phyloP scores from a whole-genome alignment of 257 asterid species.

The Buddleja alternifolia region DNA sequence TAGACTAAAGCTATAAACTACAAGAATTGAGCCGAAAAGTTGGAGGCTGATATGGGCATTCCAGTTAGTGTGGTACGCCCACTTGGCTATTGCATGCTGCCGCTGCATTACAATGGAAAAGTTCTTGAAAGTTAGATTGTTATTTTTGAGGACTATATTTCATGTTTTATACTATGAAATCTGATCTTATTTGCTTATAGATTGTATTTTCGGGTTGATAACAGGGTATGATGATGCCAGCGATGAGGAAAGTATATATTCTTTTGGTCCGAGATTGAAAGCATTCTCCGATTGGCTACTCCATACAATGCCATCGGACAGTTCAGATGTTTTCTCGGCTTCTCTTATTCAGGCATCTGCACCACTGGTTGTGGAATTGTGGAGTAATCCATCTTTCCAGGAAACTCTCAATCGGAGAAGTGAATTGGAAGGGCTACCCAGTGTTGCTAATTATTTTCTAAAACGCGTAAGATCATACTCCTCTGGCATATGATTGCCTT shows the following conservation, averaged over 20 bases:
- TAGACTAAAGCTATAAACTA: too few species aligned
- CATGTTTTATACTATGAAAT: too few species aligned
- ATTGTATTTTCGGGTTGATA: slow-evolving; percentile 30
- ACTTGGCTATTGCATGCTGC: too few species aligned
- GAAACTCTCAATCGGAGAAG: slow-evolving; percentile 51
- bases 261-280: slow-evolving; percentile 51
- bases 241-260: slow-evolving; percentile 43
- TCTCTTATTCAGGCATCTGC: slow-evolving; percentile 54
- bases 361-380: slow-evolving; percentile 54
- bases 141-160: too few species aligned
- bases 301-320: slow-evolving; percentile 50
- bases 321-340: slow-evolving; percentile 38
- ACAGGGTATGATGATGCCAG: slow-evolving; percentile 40
- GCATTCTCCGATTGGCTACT: slow-evolving; percentile 65
- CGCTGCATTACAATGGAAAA: too few species aligned
- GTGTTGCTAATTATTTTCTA: slow-evolving; percentile 56
- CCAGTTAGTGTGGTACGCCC: too few species aligned
- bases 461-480: slow-evolving; percentile 50
- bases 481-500: neutral
- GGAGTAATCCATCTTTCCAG: slow-evolving; percentile 53
- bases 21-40: too few species aligned
- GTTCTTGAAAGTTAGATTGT: too few species aligned
- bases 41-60: too few species aligned
- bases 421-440: slow-evolving; percentile 55
- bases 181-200: neutral